Conservation (phyloP, 192 early-diverging fungal species). For the Haplosporangium gracile region DNA sequence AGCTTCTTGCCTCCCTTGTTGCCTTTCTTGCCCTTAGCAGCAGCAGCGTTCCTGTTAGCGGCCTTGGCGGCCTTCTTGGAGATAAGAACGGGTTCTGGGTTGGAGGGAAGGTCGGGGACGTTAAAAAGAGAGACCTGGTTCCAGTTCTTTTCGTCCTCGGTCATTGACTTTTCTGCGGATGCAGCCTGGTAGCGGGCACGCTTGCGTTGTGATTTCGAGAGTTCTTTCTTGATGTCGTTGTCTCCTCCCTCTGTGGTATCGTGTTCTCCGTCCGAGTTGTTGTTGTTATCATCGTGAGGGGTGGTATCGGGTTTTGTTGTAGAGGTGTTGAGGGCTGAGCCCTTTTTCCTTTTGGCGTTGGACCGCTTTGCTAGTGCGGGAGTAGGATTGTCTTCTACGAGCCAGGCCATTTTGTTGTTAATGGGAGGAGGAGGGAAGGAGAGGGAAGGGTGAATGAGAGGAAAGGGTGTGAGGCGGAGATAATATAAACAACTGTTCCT, state of each 20-base stretch:
- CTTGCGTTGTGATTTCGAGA: constrained; percentile 53
- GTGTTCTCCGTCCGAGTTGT: constrained; percentile 2
- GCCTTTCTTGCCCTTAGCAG: constrained; percentile 12
- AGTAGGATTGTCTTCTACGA: constrained; percentile 36
- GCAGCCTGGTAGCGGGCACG: constrained; percentile 43
- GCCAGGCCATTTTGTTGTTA: constrained; percentile 37
- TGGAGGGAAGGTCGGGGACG: constrained; percentile 28
- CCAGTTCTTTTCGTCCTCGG: constrained; percentile 48
- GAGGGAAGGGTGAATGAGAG: neutral
- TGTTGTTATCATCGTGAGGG: neutral
- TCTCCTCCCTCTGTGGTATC: neutral
- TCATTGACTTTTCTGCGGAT: neutral
- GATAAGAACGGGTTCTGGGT: constrained; percentile 13
- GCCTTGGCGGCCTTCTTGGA: constrained; percentile 18
- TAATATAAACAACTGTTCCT: too few species aligned
- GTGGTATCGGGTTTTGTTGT: neutral
- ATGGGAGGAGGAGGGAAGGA: neutral
- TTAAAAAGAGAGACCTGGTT: constrained; percentile 35
- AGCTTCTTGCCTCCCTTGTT: constrained; percentile 3
- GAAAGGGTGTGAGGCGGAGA: neutral
- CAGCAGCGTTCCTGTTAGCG: neutral
- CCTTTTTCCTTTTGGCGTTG: constrained; percentile 53
- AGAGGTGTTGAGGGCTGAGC: neutral
- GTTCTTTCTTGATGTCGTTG: constrained; percentile 23
- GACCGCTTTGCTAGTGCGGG: constrained; percentile 31